Percentiles rank a stretch among this genome's conserved stretches.
Conservation (phyloP, 2,329 filamentous ascomycete species). For the Verruconis gallopava region DNA sequence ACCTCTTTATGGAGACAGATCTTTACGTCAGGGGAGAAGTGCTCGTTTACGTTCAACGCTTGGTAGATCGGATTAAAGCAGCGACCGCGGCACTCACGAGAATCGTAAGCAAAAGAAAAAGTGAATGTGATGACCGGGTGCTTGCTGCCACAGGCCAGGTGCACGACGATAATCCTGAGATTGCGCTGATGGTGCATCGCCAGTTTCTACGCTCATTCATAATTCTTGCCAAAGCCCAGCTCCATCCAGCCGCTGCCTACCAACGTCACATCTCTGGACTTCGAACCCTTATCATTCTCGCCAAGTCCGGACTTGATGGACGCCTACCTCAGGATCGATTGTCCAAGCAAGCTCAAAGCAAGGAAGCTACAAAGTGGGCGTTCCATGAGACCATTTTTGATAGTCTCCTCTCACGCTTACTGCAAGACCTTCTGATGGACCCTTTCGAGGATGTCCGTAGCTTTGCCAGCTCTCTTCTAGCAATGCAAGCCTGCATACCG, state of each 20-base stretch:
- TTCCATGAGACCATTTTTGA: conserved; percentile 34
- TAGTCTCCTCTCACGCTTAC: conserved; percentile 38
- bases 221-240: conserved; percentile 38
- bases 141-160: background rate
- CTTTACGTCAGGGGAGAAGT: conserved; percentile 69
- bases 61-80: conserved; percentile 63
- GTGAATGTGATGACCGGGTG: too few species aligned
- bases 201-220: background rate
- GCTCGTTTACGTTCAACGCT: conserved; percentile 52
- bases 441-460: conserved; percentile 85
- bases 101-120: background rate
- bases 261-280: conserved; percentile 76
- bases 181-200: background rate
- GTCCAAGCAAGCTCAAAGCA: conserved; percentile 36
- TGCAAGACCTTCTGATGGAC: conserved; percentile 73
- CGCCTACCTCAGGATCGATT: conserved; percentile 25
- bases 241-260: conserved; percentile 74
- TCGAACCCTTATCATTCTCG: conserved; percentile 53
- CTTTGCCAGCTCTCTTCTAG: conserved; percentile 33
- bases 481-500: conserved; percentile 3
- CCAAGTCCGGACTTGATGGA: conserved; percentile 54
- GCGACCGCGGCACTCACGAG: conserved; percentile 42
- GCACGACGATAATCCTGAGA: background rate
- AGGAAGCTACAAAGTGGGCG: conserved; percentile 33
- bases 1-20: conserved; percentile 72